Evolutionary conservation across 306 rosid species (phyloP).

Genomic region (Fragaria iinumae): DNA sequence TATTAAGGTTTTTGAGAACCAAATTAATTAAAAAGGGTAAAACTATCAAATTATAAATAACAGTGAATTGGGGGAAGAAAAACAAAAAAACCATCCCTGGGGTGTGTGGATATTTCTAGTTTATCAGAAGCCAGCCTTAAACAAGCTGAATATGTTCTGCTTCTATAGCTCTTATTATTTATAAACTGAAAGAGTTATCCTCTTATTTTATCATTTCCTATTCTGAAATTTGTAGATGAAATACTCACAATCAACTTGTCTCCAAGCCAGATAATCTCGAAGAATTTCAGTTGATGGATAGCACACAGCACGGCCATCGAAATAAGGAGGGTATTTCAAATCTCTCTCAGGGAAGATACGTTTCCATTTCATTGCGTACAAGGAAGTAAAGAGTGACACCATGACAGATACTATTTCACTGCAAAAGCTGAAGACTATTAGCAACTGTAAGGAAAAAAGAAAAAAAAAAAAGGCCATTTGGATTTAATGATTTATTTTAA

Average conservation of each 20-base stretch:
- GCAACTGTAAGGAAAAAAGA: not conserved
- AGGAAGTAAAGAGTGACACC: conserved; percentile 71
- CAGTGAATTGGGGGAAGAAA: too few relatives aligned
- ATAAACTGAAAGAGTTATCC: not conserved
- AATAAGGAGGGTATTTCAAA: conserved; percentile 61
- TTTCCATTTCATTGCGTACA: conserved; percentile 62
- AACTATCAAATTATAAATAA: too few relatives aligned
- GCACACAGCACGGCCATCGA: conserved; percentile 85
- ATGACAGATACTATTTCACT: conserved; percentile 54
- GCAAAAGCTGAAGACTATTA: conserved; percentile 21
- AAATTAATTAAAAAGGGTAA: too few relatives aligned
- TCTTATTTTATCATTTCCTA: not conserved
- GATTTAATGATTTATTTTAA: not conserved
- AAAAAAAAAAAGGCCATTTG: not conserved
- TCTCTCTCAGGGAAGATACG: conserved; percentile 48
- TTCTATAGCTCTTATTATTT: not conserved
- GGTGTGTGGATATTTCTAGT: too few relatives aligned
- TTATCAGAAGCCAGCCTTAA: not conserved
- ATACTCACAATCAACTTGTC: conserved; percentile 85
- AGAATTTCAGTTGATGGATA: conserved; percentile 70
- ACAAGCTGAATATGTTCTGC: not conserved
- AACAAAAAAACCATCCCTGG: too few relatives aligned
- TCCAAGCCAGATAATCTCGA: conserved; percentile 79
- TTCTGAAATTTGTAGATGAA: not conserved
- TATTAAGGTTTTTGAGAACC: too few relatives aligned